These are phyloP conservation scores for Patellaria atrata DNA, from an alignment of 495 filamentous ascomycete species.

Conservation along the genomic window DNA sequence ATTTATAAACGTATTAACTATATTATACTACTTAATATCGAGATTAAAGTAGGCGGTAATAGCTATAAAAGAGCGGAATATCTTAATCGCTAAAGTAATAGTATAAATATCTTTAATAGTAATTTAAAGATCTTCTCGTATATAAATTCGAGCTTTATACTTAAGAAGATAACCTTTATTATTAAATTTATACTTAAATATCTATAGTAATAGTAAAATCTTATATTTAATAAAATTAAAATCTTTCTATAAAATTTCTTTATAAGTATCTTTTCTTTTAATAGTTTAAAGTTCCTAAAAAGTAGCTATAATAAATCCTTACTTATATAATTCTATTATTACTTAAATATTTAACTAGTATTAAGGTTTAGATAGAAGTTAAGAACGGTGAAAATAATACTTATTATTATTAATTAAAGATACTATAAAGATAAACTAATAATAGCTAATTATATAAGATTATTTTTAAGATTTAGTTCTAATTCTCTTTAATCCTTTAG, in stretches of 20 bases:
- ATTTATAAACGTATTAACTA: conserved; percentile 4
- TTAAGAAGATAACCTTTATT: conserved; percentile 8
- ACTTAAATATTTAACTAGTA: neutral
- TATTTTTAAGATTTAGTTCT: too few relatives aligned
- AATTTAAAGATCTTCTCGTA: conserved; percentile 7
- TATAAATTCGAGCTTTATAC: conserved; percentile 7
- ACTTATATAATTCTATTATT: neutral
- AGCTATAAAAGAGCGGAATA: conserved; percentile 6
- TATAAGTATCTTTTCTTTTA: conserved; percentile 1
- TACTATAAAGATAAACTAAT: too few relatives aligned
- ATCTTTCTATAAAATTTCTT: conserved; percentile 1
- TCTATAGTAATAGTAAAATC: conserved; percentile 12
- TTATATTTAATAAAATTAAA: conserved; percentile 1
- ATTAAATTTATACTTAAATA: conserved; percentile 15
- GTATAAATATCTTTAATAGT: conserved; percentile 4
- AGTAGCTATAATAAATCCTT: conserved; percentile 2
- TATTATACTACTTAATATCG: conserved; percentile 4
- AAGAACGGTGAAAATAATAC: neutral
- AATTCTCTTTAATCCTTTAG: too few relatives aligned
- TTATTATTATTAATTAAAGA: too few relatives aligned
- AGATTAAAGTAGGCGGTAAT: conserved; percentile 4
- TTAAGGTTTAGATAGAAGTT: neutral
- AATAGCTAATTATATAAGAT: too few relatives aligned
- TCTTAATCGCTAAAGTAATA: conserved; percentile 4
- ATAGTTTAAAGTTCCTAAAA: neutral